These are phyloP conservation scores for Sordaria brevicollis DNA, from an alignment of 495 filamentous ascomycete species.

Conservation along the genomic window DNA sequence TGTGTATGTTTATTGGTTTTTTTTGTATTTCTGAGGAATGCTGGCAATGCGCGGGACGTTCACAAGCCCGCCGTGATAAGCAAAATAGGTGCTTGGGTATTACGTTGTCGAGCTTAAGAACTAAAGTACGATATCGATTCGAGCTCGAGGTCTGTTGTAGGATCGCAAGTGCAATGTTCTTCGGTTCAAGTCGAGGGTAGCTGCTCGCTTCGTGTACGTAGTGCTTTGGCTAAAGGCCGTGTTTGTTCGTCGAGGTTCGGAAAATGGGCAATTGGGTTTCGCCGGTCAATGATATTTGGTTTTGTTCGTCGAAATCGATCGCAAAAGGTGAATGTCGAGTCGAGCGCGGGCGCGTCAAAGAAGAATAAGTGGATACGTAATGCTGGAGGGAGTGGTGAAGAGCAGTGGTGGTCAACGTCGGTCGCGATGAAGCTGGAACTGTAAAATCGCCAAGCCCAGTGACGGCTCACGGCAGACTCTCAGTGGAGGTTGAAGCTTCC, in stretches of 20 bases:
- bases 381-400: neutral
- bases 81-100: no score
- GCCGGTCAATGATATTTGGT: neutral
- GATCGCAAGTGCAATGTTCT: neutral
- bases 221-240: neutral
- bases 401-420: neutral
- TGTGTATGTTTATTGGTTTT: neutral
- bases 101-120: neutral
- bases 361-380: neutral
- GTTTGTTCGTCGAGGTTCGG: neutral
- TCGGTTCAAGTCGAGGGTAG: neutral
- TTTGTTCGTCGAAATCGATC: neutral
- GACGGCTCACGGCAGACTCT: neutral
- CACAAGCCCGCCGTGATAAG: neutral
- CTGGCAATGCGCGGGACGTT: neutral
- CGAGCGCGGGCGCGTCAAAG: neutral
- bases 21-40: neutral
- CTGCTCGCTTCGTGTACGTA: neutral
- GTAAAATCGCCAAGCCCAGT: neutral
- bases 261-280: neutral
- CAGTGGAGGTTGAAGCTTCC: neutral
- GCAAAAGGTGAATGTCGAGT: neutral
- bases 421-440: neutral
- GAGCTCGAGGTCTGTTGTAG: neutral
- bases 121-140: neutral